Base-by-base conservation (phyloP, 2,329 filamentous ascomycete species). In the Arthroderma sp. region DNA sequence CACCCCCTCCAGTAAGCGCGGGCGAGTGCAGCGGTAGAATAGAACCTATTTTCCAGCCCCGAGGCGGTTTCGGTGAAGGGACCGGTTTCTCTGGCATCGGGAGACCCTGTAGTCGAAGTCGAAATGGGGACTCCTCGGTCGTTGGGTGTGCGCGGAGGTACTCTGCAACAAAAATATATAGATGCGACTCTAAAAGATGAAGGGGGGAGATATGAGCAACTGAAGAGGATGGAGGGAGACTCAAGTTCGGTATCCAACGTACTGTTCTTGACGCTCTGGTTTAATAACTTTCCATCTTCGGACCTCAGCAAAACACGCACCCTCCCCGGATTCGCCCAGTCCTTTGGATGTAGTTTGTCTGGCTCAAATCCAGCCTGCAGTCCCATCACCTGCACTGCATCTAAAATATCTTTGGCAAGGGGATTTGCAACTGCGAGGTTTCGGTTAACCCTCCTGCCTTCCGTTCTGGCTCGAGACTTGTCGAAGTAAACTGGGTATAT, bases 401-500 rank as follows among this genome's bases (percentile, higher is more conserved):
- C 82, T 38, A 87, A 82, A 59, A 98, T 88, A 58, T 91, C 86
- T 57, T 84, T 77, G 5, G 91, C 91, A 36, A 98, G 74, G 29
- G 91, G 91, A 68, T 89, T 93, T 46, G 71, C 61, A 4, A 95
- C 84, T 1, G 87, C 89, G 5, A 86, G 73, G 42, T 76, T 69
- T 43, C 72, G 67, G 42, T 78, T 69, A 6, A 96, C 88, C 55
- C 88, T 82, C 10, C 91, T 78, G 33, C 91, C 91, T 57, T 93
- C 75, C 47, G 81, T 78, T 46, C 88, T 80, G 40, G 64, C 58
- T 33, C 65, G 57, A 27, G 71, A 70, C 52, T 74, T 75, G 72
- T 95, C 89, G 59, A 98, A 98, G 74, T 98, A 98, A 48, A 96
- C 70, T 0, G 91, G 89, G 69, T 98, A 98, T 28, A 98, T 73